Evolutionary conservation across 306 rosid species (phyloP).

Genomic region (Betula pendula): DNA sequence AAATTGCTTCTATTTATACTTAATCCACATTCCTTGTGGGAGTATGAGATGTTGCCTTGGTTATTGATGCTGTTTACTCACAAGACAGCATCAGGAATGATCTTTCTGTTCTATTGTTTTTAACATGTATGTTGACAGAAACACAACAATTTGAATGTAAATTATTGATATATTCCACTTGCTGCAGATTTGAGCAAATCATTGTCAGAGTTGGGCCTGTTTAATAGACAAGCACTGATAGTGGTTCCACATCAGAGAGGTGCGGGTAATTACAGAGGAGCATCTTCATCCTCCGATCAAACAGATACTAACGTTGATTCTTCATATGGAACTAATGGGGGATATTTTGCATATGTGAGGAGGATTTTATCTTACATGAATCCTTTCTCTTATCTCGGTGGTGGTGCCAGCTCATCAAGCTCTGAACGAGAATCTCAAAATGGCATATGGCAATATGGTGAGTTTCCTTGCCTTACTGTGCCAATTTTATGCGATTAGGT

Average conservation of each 20-base stretch:
- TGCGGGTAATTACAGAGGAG: conserved; percentile 17
- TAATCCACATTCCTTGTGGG: no score
- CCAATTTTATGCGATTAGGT: not conserved
- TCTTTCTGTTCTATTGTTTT: not conserved
- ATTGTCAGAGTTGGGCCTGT: conserved; percentile 50
- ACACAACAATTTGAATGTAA: not conserved
- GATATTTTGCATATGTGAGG: conserved; percentile 39
- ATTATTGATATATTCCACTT: conserved; percentile 1
- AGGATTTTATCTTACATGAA: conserved; percentile 49
- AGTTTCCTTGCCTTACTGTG: conserved; percentile 26
- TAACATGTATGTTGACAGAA: not conserved
- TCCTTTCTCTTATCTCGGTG: conserved; percentile 57
- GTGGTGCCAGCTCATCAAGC: conserved; percentile 38
- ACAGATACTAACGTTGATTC: conserved; percentile 25
- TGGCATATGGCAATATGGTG: conserved; percentile 37
- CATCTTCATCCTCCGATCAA: conserved; percentile 17
- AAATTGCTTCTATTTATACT: not conserved
- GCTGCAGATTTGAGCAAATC: conserved; percentile 46
- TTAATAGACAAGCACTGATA: conserved; percentile 55
- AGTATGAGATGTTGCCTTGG: not conserved
- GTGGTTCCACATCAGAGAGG: conserved; percentile 44
- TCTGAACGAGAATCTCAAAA: conserved; percentile 38
- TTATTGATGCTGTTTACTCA: not conserved
- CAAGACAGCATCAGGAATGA: not conserved
- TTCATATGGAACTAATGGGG: conserved; percentile 38